These are phyloP conservation scores for Eucalyptus fibrosa DNA, from an alignment of 345 rosid species.

Conservation along the genomic window DNA sequence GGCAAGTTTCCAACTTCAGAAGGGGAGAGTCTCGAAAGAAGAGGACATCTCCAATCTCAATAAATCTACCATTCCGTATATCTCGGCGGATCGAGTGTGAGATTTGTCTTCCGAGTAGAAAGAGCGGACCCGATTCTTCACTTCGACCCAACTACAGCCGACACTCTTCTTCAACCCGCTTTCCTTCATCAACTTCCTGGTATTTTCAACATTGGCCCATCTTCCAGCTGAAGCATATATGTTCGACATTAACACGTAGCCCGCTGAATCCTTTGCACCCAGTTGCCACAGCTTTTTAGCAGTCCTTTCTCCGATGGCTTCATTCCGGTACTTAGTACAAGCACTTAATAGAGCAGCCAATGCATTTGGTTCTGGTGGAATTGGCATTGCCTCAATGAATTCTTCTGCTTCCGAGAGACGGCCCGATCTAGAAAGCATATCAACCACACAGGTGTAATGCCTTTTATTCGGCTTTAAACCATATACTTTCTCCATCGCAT, in stretches of 20 bases:
- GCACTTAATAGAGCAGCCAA: slow-evolving; percentile 42
- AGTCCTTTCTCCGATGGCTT: slow-evolving; percentile 29
- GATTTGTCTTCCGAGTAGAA: slow-evolving; percentile 32
- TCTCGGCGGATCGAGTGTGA: slow-evolving; percentile 15
- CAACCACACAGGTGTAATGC: slow-evolving; percentile 43
- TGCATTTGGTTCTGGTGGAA: slow-evolving; percentile 30
- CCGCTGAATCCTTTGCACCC: slow-evolving; percentile 18
- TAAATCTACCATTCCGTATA: slow-evolving; percentile 20
- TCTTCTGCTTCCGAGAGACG: slow-evolving; percentile 44
- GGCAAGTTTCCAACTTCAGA: not conserved
- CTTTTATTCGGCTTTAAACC: slow-evolving; percentile 23
- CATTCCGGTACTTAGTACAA: slow-evolving; percentile 29
- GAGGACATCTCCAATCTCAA: slow-evolving; percentile 22
- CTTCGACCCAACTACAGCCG: slow-evolving; percentile 53
- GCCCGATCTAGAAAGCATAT: slow-evolving; percentile 52
- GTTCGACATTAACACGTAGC: slow-evolving; percentile 39
- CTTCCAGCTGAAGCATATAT: slow-evolving; percentile 47
- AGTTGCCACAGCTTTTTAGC: slow-evolving; percentile 23
- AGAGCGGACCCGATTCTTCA: slow-evolving; percentile 17
- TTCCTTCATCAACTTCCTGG: slow-evolving; percentile 37
- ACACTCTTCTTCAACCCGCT: slow-evolving; percentile 37
- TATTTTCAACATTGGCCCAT: slow-evolving; percentile 32
- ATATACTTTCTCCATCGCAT: slow-evolving; percentile 23
- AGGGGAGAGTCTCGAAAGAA: not conserved
- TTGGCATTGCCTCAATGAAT: slow-evolving; percentile 36